Conservation (phyloP, 495 filamentous ascomycete genomes). For the Wilcoxina mikolae region DNA sequence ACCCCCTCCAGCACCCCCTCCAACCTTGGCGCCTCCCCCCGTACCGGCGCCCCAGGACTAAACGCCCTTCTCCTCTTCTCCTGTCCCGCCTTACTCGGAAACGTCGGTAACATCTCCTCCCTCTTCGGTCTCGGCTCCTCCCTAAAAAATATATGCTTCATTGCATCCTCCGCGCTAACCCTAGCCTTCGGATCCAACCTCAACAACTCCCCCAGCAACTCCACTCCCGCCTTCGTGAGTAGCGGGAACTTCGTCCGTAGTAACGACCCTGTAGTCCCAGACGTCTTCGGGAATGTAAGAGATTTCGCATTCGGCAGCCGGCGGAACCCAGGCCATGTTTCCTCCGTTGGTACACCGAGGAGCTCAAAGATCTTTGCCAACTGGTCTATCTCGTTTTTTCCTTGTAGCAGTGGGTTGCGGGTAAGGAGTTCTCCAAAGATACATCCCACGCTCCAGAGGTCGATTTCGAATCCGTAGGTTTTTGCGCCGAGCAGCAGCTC, state of each 20-base stretch:
- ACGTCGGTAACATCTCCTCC: slow-evolving; percentile 77
- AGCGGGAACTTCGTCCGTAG: slow-evolving; percentile 66
- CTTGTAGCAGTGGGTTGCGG: slow-evolving; percentile 72
- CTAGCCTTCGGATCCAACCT: slow-evolving; percentile 58
- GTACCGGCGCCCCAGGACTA: slow-evolving; percentile 74
- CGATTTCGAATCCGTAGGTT: slow-evolving; percentile 61
- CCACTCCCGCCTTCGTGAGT: slow-evolving; percentile 58
- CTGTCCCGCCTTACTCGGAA: slow-evolving; percentile 86
- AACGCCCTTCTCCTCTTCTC: slow-evolving; percentile 59
- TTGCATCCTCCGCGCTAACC: slow-evolving; percentile 52
- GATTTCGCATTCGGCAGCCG: slow-evolving; percentile 79
- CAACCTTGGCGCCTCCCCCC: slow-evolving; percentile 57
- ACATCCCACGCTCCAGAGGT: slow-evolving; percentile 94
- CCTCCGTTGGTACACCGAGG: slow-evolving; percentile 75
- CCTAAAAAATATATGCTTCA: slow-evolving; percentile 68
- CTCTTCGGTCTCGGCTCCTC: slow-evolving; percentile 82
- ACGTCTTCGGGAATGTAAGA: slow-evolving; percentile 52
- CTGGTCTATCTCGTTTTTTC: slow-evolving; percentile 89
- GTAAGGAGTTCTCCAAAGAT: slow-evolving; percentile 86
- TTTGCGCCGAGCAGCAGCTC: slow-evolving; percentile 75
- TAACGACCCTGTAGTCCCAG: slow-evolving; percentile 31
- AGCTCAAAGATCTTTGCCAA: slow-evolving; percentile 63
- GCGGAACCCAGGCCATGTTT: slow-evolving; percentile 73
- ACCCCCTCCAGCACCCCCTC: slow-evolving; percentile 56
- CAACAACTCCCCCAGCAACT: slow-evolving; percentile 53